A percentile compares a stretch with the other conserved stretches of the same genome.
phyloP scores from a whole-genome alignment of 2,329 filamentous ascomycete species.

The Pseudocercospora crystallina region DNA sequence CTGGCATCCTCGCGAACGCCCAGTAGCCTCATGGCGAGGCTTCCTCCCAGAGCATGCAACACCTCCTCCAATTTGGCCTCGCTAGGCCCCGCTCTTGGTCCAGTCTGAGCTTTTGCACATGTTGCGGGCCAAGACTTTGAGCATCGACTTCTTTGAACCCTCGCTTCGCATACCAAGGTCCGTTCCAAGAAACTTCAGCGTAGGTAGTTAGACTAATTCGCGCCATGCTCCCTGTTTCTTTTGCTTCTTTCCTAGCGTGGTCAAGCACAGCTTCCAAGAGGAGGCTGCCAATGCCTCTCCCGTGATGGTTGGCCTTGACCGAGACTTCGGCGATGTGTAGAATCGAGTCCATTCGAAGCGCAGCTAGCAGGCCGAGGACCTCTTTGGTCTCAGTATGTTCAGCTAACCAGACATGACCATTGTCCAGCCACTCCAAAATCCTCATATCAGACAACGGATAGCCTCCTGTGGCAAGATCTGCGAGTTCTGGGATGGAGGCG shows the following conservation, averaged over 20 bases:
- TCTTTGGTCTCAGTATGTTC: neutral
- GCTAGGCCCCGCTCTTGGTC: neutral
- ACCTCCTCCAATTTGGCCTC: constrained; percentile 10
- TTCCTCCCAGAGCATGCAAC: neutral
- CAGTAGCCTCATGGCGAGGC: too few species aligned
- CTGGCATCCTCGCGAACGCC: too few species aligned
- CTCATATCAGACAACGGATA: neutral
- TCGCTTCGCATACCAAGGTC: constrained; percentile 17
- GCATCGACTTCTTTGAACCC: constrained; percentile 18
- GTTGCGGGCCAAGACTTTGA: constrained; percentile 10
- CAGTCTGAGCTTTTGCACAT: constrained; percentile 18
- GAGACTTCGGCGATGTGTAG: constrained; percentile 15
- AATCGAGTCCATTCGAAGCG: constrained; percentile 7
- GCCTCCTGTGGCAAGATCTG: neutral
- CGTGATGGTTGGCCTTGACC: constrained; percentile 6
- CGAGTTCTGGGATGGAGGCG: constrained; percentile 8
- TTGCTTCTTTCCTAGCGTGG: constrained; percentile 8
- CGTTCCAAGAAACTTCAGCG: constrained; percentile 20
- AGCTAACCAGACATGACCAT: constrained; percentile 14
- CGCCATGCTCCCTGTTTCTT: neutral
- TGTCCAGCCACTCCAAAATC: constrained; percentile 6
- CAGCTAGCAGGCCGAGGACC: constrained; percentile 11
- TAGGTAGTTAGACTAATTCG: constrained; percentile 17
- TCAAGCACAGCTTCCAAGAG: constrained; percentile 14
- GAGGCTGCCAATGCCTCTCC: constrained; percentile 12